Conservation (phyloP, 768 basidiomycete species). For the Boletellus emodensis region DNA sequence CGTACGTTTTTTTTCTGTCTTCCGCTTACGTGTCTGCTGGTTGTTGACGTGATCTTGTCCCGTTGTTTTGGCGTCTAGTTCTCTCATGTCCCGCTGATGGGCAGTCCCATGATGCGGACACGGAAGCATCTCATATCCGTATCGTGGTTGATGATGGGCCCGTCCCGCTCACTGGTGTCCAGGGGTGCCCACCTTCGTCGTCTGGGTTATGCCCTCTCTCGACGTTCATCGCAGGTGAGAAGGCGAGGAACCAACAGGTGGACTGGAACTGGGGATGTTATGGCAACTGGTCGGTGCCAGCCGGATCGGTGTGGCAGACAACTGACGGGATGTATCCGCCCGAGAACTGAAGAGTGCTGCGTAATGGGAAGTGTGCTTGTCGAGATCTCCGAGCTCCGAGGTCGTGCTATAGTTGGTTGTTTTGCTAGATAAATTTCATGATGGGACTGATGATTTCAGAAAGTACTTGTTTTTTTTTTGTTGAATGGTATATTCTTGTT, state of each 20-base stretch:
- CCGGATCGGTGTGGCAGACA: constrained; percentile 67
- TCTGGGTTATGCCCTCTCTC: constrained; percentile 71
- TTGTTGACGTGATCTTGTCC: not conserved
- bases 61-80: constrained; percentile 44
- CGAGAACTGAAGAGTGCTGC: too few species aligned
- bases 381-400: too few species aligned
- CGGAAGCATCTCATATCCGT: constrained; percentile 56
- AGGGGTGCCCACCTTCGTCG: constrained; percentile 59
- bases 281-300: constrained; percentile 71
- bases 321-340: constrained; percentile 25
- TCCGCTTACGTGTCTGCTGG: not conserved
- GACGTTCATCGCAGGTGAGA: constrained; percentile 67
- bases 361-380: too few species aligned
- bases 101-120: constrained; percentile 29
- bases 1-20: constrained; percentile 41
- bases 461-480: too few species aligned
- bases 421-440: too few species aligned
- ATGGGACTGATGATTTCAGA: too few species aligned
- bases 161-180: constrained; percentile 72
- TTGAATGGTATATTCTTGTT: too few species aligned
- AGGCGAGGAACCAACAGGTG: constrained; percentile 56
- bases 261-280: constrained; percentile 76
- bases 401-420: too few species aligned
- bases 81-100: constrained; percentile 45
- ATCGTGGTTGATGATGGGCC: constrained; percentile 88